Percentiles rank a stretch among this genome's conserved stretches.
Evolutionary conservation across 176 grass and related monocot species (phyloP).

Genomic region (Neostapfia colusana): DNA sequence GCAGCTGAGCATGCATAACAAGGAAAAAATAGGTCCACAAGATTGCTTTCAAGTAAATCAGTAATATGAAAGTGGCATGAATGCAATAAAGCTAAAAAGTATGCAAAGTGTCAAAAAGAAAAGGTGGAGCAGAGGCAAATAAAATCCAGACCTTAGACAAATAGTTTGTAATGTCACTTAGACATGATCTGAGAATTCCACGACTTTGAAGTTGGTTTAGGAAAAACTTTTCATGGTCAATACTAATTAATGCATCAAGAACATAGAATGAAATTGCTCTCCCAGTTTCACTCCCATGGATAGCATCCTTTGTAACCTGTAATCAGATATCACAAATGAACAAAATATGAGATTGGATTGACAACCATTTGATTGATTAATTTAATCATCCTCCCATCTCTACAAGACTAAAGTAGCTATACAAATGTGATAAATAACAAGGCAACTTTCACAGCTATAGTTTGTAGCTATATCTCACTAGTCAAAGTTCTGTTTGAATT

Average conservation of each 20-base stretch:
- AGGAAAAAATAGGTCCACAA: conserved; percentile 9
- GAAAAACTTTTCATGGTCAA: conserved; percentile 91
- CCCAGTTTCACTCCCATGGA: conserved; percentile 86
- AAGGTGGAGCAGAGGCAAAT: background rate
- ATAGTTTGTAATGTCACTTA: conserved; percentile 79
- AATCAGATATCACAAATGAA: conserved; percentile 34
- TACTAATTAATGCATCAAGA: conserved; percentile 81
- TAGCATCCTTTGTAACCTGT: conserved; percentile 86
- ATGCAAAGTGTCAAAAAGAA: conserved; percentile 22
- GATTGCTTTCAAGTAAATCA: conserved; percentile 24
- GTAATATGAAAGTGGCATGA: background rate
- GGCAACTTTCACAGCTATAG: background rate
- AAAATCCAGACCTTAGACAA: conserved; percentile 69
- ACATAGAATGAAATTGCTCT: conserved; percentile 91
- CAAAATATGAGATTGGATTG: conserved; percentile 7
- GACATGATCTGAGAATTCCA: conserved; percentile 76
- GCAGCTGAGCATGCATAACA: background rate
- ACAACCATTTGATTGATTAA: conserved; percentile 17
- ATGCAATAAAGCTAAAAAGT: conserved; percentile 30
- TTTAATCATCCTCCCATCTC: conserved; percentile 11
- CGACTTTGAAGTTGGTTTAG: conserved; percentile 93
- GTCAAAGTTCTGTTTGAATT: background rate
- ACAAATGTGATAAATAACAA: conserved; percentile 14
- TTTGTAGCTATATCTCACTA: background rate
- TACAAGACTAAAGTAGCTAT: background rate